A percentile compares a stretch with the other conserved stretches of the same genome.
phyloP scores from a whole-genome alignment of 2,329 filamentous ascomycete genomes.

The Aureobasidium subglaciale region DNA sequence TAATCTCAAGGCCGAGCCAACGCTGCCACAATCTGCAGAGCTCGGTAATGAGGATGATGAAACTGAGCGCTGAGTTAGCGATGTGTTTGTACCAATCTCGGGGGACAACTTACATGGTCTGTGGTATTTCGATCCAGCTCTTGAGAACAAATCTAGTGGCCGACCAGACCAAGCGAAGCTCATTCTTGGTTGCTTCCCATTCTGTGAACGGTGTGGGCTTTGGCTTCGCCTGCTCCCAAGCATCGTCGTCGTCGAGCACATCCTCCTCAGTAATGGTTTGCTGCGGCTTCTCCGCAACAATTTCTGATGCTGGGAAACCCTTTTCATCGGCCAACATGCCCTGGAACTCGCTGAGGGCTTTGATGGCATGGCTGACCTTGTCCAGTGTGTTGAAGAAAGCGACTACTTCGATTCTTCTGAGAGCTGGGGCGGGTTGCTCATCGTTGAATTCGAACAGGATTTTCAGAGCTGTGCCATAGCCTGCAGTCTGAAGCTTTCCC shows the following conservation, averaged over 20 bases:
- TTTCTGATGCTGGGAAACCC: conserved; percentile 19
- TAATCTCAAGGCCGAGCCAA: conserved; percentile 55
- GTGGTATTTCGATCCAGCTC: conserved; percentile 64
- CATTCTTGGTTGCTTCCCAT: conserved; percentile 54
- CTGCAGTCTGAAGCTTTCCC: conserved; percentile 93
- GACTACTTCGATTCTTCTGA: conserved; percentile 87
- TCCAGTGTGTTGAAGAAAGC: conserved; percentile 92
- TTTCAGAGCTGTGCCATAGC: conserved; percentile 91
- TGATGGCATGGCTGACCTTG: conserved; percentile 73
- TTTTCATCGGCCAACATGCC: conserved; percentile 36
- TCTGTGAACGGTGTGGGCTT: conserved; percentile 39
- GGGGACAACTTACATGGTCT: conserved; percentile 55
- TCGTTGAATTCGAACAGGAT: conserved; percentile 90
- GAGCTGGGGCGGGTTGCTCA: conserved; percentile 57
- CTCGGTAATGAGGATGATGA: conserved; percentile 48
- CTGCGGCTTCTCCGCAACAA: conserved; percentile 28
- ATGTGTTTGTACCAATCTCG: neutral
- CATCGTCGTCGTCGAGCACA: conserved; percentile 25
- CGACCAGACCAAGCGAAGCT: conserved; percentile 56
- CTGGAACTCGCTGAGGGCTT: conserved; percentile 66
- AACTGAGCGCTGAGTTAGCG: conserved; percentile 14
- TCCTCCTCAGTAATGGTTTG: conserved; percentile 14
- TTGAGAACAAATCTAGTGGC: conserved; percentile 60
- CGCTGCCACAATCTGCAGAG: conserved; percentile 50
- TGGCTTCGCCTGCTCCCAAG: conserved; percentile 24